Evolutionary conservation across 495 filamentous ascomycete species (phyloP).

Genomic region (Penicillium psychrofluorescens): DNA sequence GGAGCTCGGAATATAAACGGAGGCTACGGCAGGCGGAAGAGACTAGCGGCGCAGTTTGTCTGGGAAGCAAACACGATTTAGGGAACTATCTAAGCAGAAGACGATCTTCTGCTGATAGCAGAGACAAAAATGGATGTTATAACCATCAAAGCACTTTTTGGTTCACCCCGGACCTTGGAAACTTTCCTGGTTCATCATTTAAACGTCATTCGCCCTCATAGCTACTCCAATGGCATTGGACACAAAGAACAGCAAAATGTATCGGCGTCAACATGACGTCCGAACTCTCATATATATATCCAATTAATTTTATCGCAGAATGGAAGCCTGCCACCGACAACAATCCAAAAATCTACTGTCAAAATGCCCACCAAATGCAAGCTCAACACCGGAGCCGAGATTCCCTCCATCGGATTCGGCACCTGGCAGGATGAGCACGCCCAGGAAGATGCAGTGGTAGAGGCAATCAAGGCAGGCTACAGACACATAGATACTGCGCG

Average conservation of each 20-base stretch:
- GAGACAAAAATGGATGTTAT: no score
- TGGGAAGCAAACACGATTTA: not conserved
- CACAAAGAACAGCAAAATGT: not conserved
- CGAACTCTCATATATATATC: no score
- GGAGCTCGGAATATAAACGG: constrained; percentile 19
- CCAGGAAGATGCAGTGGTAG: constrained; percentile 38
- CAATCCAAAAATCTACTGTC: not conserved
- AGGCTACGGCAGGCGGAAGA: constrained; percentile 7
- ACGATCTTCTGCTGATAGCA: no score
- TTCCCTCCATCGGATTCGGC: constrained; percentile 41
- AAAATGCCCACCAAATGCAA: constrained; percentile 29
- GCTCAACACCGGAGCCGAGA: constrained; percentile 44
- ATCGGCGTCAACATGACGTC: not conserved
- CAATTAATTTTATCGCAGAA: not conserved
- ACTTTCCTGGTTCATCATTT: no score
- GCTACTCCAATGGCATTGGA: not conserved
- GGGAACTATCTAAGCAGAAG: not conserved
- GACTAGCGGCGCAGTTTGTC: constrained; percentile 6
- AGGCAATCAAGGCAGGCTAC: constrained; percentile 50
- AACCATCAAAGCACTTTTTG: no score
- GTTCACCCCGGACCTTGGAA: no score
- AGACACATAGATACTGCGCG: constrained; percentile 54
- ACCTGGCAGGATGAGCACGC: constrained; percentile 44
- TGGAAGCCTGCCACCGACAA: not conserved
- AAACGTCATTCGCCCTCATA: no score